A percentile compares a stretch with the other conserved stretches of the same genome.
These are phyloP conservation scores for Aspergillus ochraceoroseus DNA, from an alignment of 2,329 filamentous ascomycete species.

Conservation along the genomic window DNA sequence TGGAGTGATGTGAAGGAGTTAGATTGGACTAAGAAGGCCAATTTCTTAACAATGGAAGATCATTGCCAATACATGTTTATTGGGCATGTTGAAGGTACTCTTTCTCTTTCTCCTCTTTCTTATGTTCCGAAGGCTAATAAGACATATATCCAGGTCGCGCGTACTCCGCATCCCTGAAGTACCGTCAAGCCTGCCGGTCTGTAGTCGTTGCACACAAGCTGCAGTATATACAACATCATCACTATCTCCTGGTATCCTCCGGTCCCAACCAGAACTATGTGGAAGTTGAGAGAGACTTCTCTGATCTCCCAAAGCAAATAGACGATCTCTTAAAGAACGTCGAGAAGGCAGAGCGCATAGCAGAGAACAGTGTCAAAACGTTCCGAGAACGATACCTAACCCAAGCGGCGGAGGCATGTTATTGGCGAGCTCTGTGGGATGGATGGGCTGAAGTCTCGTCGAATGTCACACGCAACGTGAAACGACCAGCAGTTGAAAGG, in stretches of 20 bases:
- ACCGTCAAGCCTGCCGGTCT: slow-evolving; percentile 46
- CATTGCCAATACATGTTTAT: slow-evolving; percentile 52
- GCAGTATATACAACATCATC: slow-evolving; percentile 46
- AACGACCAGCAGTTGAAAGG: slow-evolving; percentile 14
- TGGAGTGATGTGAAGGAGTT: slow-evolving; percentile 48
- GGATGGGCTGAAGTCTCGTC: slow-evolving; percentile 22
- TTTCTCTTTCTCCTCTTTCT: not conserved
- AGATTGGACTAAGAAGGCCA: slow-evolving; percentile 37
- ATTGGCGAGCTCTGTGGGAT: slow-evolving; percentile 46
- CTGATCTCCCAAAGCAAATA: slow-evolving; percentile 46
- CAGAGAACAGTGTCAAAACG: slow-evolving; percentile 41
- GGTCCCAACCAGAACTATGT: slow-evolving; percentile 47
- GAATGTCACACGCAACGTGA: slow-evolving; percentile 11
- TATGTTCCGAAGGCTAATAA: not conserved
- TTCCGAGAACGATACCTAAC: slow-evolving; percentile 49
- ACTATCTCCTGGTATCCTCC: slow-evolving; percentile 39
- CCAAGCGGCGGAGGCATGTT: slow-evolving; percentile 48
- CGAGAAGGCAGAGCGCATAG: slow-evolving; percentile 42
- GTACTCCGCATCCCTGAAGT: slow-evolving; percentile 48
- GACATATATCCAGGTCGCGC: slow-evolving; percentile 28
- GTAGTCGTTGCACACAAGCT: slow-evolving; percentile 46
- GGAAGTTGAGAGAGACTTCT: slow-evolving; percentile 49
- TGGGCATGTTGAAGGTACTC: slow-evolving; percentile 49
- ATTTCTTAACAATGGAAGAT: slow-evolving; percentile 48
- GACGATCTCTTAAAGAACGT: slow-evolving; percentile 36